Conservation (phyloP, 768 basidiomycete species). For the Bullera alba region DNA sequence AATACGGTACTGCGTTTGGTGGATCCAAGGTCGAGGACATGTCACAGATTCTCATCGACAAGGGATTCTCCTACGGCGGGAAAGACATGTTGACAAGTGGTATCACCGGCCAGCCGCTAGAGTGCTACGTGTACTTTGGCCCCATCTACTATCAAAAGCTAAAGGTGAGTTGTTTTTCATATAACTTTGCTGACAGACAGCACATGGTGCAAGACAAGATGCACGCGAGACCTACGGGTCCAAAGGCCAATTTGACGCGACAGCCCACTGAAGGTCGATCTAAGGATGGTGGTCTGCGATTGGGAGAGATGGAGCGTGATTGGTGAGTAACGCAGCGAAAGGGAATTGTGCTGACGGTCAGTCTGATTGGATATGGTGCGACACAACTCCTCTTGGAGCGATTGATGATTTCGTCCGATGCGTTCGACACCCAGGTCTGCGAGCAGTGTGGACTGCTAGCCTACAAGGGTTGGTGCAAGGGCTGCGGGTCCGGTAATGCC, state of each 20-base stretch:
- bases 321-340: constrained; percentile 51
- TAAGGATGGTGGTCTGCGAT: constrained; percentile 88
- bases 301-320: constrained; percentile 99
- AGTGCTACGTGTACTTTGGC: constrained; percentile 97
- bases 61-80: constrained; percentile 95
- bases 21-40: constrained; percentile 99
- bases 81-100: constrained; percentile 99
- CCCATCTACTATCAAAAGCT: constrained; percentile 99
- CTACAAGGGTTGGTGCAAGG: constrained; percentile 72
- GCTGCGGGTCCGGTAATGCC: constrained; percentile 94
- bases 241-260: constrained; percentile 88
- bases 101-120: constrained; percentile 91
- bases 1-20: constrained; percentile 65
- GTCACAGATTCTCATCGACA: constrained; percentile 88
- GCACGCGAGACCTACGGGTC: constrained; percentile 96
- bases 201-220: constrained; percentile 99
- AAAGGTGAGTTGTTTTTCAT: constrained; percentile 56
- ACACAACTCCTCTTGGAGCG: constrained; percentile 93
- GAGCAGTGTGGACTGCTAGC: constrained; percentile 91
- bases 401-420: constrained; percentile 97
- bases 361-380: constrained; percentile 89
- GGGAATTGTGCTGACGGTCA: constrained; percentile 9
- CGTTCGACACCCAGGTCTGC: constrained; percentile 94
- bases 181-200: constrained; percentile 50
- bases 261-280: constrained; percentile 98